Percentiles rank a stretch among this genome's conserved stretches.
Conservation (phyloP, 2,329 filamentous ascomycete genomes). For the Thermoascus crustaceus region DNA sequence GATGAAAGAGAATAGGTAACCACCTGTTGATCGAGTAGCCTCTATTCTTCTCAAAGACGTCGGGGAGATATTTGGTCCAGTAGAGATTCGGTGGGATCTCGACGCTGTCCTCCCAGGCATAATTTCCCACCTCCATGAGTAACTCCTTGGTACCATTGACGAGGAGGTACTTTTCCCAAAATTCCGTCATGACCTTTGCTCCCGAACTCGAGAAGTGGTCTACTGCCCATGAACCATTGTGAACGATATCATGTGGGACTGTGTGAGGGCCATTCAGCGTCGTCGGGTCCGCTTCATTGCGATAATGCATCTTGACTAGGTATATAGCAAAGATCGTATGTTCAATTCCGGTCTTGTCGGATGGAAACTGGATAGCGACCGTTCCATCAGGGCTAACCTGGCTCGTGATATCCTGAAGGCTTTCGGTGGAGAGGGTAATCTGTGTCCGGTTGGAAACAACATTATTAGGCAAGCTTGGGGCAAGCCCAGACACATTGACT, state of each 20-base stretch:
- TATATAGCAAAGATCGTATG: slow-evolving; percentile 25
- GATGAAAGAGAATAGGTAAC: slow-evolving; percentile 25
- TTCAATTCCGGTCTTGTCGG: slow-evolving; percentile 9
- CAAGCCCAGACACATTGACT: no score
- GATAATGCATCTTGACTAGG: slow-evolving; percentile 17
- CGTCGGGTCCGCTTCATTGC: slow-evolving; percentile 19
- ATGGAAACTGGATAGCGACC: background rate
- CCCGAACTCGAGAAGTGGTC: slow-evolving; percentile 31
- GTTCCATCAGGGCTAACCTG: background rate
- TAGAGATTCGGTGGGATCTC: slow-evolving; percentile 26
- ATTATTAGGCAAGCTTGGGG: background rate
- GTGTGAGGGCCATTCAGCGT: slow-evolving; percentile 20
- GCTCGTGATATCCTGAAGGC: background rate
- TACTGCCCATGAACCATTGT: slow-evolving; percentile 26
- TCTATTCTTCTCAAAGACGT: slow-evolving; percentile 20
- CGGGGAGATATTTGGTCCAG: slow-evolving; percentile 29
- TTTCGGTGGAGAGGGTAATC: background rate
- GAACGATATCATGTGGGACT: slow-evolving; percentile 10
- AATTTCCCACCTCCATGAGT: slow-evolving; percentile 24
- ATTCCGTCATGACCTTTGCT: slow-evolving; percentile 24
- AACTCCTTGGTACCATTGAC: slow-evolving; percentile 18
- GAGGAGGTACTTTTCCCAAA: slow-evolving; percentile 30
- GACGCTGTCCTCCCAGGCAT: slow-evolving; percentile 19
- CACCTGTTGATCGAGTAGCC: slow-evolving; percentile 28
- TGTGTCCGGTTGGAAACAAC: background rate